Evolutionary conservation across 1,284 basidiomycete species (phyloP), one percentile per base, ranked within the genome.

Genomic region (Marasmius fiardii): DNA sequence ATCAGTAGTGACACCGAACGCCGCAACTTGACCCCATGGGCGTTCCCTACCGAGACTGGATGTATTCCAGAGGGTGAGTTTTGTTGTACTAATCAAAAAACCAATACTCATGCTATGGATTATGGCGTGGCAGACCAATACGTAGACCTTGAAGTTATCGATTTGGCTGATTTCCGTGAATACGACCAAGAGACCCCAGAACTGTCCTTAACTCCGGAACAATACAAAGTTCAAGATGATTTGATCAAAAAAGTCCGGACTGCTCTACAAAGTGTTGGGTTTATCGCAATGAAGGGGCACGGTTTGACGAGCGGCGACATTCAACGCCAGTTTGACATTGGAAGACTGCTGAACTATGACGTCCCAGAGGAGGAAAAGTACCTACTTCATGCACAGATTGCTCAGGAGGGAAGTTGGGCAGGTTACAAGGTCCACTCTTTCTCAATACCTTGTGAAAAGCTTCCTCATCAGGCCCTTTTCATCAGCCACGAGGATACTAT

Each of bases 401-500:
- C 31, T 1, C 31, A 16, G 50, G 61, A 62, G 48, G 61, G 61
- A 16, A 55, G 53, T 31, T 62, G 61, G 61, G 61, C 61, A 20
- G 61, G 61, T 16, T 62, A 62, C 49, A 62, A 62, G 54, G 61
- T 62, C 20, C 31, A 11, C 33, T 43, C n/a, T n/a, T 20, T 39
- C n/a, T n/a, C 20, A 35, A 43, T n/a, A 20, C 34, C 18, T 41
- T 20, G n/a, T 35, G 56, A 24, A n/a, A n/a, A 39, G 49, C 24
- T 35, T 34, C 23, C 35, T 37, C 55, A 47, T 35, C 37, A n/a
- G n/a, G n/a, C n/a, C n/a, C n/a, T n/a, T n/a, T 53, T 50, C 18
- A n/a, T 53, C 37, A 62, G 61, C 61, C 61, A 34, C 51, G 37
- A 28, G 59, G 61, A 28, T 62, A 62, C 45, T 55, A 60, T 43